Conservation (phyloP, 1,139 yeast species). For the Protomyces arabidopsidicola region DNA sequence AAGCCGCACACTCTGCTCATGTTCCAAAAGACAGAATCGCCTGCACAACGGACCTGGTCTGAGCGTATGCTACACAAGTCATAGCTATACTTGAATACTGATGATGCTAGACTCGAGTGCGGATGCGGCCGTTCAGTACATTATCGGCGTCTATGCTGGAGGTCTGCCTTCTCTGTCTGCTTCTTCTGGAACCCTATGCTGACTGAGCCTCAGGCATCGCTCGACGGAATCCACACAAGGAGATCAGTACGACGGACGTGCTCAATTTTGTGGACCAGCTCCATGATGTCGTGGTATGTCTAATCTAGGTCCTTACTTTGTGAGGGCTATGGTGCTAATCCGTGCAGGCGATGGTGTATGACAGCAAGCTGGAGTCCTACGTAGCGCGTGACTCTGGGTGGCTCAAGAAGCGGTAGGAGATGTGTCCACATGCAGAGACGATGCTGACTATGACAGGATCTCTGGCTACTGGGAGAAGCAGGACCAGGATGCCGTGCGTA, state of each 20-base stretch:
- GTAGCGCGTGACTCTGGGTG: slow-evolving; percentile 13
- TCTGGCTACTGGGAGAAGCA: neutral
- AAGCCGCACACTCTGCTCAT: slow-evolving; percentile 10
- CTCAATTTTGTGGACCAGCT: slow-evolving; percentile 14
- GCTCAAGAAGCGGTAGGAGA: slow-evolving; percentile 14
- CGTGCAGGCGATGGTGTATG: slow-evolving; percentile 16
- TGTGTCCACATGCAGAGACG: neutral
- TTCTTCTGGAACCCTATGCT: neutral
- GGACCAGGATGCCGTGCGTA: neutral
- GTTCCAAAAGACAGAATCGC: slow-evolving; percentile 3
- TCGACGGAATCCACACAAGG: slow-evolving; percentile 4
- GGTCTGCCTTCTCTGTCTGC: neutral
- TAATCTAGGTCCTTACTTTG: neutral
- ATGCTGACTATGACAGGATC: neutral
- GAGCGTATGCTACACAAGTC: neutral
- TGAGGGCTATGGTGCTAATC: neutral
- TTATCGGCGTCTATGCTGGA: slow-evolving; percentile 1
- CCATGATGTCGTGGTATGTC: slow-evolving; percentile 14
- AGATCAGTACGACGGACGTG: slow-evolving; percentile 1
- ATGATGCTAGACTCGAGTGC: neutral
- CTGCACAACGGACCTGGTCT: slow-evolving; percentile 5
- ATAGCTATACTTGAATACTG: too few species aligned
- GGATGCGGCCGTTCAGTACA: slow-evolving; percentile 9
- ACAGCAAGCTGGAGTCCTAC: neutral
- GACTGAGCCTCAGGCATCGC: slow-evolving; percentile 6